phyloP scores from a whole-genome alignment of 805 yeast species.

The Wickerhamomyces pijperi region DNA sequence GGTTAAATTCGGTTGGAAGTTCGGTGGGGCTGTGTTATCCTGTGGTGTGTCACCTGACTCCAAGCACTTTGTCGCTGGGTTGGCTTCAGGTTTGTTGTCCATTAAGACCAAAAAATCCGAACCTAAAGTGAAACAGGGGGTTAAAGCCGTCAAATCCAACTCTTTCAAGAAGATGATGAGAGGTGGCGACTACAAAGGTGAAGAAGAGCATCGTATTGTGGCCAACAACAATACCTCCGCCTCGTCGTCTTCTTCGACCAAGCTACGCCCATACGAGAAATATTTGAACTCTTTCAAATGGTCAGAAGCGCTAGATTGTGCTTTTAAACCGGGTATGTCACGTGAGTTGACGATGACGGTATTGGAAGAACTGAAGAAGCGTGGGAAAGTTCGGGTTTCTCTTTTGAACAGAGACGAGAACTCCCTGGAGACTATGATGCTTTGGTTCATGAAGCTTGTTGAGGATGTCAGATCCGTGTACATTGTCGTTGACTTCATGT shows the following conservation, averaged over 20 bases:
- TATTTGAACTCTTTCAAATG: constrained; percentile 82
- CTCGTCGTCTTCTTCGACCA: constrained; percentile 37
- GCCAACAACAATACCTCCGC: constrained; percentile 36
- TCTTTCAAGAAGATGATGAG: constrained; percentile 75
- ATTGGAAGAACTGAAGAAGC: constrained; percentile 71
- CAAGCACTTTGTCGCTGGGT: constrained; percentile 86
- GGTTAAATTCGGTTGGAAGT: constrained; percentile 95
- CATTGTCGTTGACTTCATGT: constrained; percentile 60
- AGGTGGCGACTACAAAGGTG: constrained; percentile 87
- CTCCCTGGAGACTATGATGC: constrained; percentile 71
- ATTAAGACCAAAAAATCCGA: constrained; percentile 78
- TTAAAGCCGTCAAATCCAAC: constrained; percentile 39
- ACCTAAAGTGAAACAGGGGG: constrained; percentile 41
- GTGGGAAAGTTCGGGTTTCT: constrained; percentile 83
- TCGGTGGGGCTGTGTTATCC: constrained; percentile 83
- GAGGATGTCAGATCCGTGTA: constrained; percentile 66
- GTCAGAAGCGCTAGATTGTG: constrained; percentile 86
- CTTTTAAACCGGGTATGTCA: constrained; percentile 68
- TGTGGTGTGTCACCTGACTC: constrained; percentile 82
- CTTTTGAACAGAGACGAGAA: constrained; percentile 77
- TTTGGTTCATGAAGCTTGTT: constrained; percentile 68
- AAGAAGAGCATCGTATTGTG: constrained; percentile 65
- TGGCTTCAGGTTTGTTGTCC: constrained; percentile 79
- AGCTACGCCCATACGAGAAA: constrained; percentile 72
- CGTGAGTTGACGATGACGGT: constrained; percentile 76